Evolutionary conservation across 495 filamentous ascomycete species (phyloP).

Genomic region (Tuber melanosporum): DNA sequence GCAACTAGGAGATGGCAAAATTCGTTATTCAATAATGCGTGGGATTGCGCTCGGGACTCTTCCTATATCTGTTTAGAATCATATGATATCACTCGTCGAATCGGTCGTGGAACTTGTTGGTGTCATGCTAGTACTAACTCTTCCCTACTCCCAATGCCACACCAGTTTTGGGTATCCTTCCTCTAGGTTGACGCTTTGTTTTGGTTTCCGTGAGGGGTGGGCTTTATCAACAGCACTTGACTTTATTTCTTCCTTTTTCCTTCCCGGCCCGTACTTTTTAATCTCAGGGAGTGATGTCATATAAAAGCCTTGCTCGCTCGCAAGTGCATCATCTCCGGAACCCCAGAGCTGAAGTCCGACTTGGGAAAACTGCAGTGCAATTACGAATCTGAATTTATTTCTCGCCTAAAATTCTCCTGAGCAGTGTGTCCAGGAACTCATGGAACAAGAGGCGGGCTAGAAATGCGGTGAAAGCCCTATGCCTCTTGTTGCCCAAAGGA

Average conservation of each 20-base stretch:
- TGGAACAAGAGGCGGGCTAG: neutral
- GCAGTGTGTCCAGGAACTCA: neutral
- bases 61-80: neutral
- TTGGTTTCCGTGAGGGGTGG: no score
- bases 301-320: neutral
- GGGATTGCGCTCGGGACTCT: no score
- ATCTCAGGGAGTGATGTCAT: no score
- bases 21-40: no score
- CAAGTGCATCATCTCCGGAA: neutral
- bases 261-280: no score
- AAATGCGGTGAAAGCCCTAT: neutral
- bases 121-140: neutral
- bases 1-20: no score
- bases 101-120: neutral
- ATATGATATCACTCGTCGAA: neutral
- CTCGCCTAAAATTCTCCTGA: neutral
- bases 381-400: neutral
- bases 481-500: neutral
- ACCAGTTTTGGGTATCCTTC: neutral
- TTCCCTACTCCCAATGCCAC: neutral
- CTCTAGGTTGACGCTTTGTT: no score
- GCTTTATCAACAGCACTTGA: neutral
- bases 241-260: neutral
- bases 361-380: neutral
- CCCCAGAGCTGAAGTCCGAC: neutral